Evolutionary conservation across 805 yeast species (phyloP).

Genomic region (Brettanomyces bruxellensis): DNA sequence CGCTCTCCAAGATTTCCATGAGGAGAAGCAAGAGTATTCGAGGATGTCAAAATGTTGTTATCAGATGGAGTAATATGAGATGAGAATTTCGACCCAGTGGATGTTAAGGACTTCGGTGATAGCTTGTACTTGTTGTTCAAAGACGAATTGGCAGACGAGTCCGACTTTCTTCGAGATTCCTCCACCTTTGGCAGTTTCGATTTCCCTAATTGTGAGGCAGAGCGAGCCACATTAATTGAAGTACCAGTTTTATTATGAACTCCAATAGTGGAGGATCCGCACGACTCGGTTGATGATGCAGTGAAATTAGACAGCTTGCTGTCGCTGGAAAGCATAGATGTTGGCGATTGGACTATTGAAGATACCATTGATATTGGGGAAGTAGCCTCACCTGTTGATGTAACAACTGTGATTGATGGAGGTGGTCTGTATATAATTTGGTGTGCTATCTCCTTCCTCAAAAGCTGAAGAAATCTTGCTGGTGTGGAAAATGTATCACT

Average conservation of each 20-base stretch:
- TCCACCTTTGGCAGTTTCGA: no score
- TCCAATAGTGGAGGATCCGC: background rate
- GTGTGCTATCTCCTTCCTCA: conserved; percentile 28
- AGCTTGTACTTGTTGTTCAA: no score
- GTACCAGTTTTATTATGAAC: no score
- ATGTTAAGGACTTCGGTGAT: no score
- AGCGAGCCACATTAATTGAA: no score
- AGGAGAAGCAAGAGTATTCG: no score
- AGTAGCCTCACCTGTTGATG: conserved; percentile 1
- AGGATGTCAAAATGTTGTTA: no score
- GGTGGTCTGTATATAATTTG: background rate
- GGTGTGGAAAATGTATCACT: conserved; percentile 40
- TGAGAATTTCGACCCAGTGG: no score
- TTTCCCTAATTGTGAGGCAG: no score
- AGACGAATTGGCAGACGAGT: no score
- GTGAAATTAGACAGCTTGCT: background rate
- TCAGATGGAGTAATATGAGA: no score
- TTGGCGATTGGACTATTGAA: background rate
- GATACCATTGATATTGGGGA: background rate
- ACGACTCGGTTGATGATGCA: background rate
- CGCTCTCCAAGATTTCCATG: conserved; percentile 7
- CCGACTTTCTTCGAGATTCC: no score
- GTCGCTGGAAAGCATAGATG: background rate
- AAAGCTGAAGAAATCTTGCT: conserved; percentile 45
- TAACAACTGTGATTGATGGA: conserved; percentile 2